Conservation (phyloP, 768 basidiomycete species). For the Boletus tomentosulus region DNA sequence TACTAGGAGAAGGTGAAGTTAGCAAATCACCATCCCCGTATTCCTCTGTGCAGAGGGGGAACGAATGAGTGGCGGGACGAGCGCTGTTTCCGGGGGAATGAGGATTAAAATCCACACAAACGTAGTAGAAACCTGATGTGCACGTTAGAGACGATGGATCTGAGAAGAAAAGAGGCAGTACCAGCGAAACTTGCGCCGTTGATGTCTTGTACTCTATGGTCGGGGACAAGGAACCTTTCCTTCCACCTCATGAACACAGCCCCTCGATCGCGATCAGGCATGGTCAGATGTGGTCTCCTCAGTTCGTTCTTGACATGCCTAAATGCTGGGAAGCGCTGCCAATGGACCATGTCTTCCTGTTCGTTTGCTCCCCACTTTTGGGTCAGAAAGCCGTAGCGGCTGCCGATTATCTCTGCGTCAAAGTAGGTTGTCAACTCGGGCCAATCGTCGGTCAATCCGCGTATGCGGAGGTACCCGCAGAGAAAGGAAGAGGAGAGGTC, state of each 20-base stretch:
- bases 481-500: slow-evolving; percentile 82
- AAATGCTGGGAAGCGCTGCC: slow-evolving; percentile 91
- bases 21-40: slow-evolving; percentile 23
- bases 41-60: slow-evolving; percentile 31
- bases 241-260: slow-evolving; percentile 97
- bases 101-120: slow-evolving; percentile 89
- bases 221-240: slow-evolving; percentile 93
- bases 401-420: slow-evolving; percentile 93
- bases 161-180: slow-evolving; percentile 34
- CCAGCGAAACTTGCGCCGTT: slow-evolving; percentile 94
- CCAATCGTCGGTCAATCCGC: slow-evolving; percentile 89
- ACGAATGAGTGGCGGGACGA: slow-evolving; percentile 33
- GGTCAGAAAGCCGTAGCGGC: slow-evolving; percentile 86
- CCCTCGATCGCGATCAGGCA: slow-evolving; percentile 71
- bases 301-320: slow-evolving; percentile 77
- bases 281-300: slow-evolving; percentile 71
- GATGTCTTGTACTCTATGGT: slow-evolving; percentile 90
- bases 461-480: slow-evolving; percentile 90
- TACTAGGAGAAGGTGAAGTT: slow-evolving; percentile 31
- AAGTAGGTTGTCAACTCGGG: slow-evolving; percentile 96
- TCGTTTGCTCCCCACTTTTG: slow-evolving; percentile 88
- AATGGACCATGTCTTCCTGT: slow-evolving; percentile 90
- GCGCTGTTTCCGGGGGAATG: slow-evolving; percentile 37
- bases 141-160: slow-evolving; percentile 6
- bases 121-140: slow-evolving; percentile 82